phyloP scores from a whole-genome alignment of 1,139 yeast genomes.

The Keqinozyma sinolaborantium region DNA sequence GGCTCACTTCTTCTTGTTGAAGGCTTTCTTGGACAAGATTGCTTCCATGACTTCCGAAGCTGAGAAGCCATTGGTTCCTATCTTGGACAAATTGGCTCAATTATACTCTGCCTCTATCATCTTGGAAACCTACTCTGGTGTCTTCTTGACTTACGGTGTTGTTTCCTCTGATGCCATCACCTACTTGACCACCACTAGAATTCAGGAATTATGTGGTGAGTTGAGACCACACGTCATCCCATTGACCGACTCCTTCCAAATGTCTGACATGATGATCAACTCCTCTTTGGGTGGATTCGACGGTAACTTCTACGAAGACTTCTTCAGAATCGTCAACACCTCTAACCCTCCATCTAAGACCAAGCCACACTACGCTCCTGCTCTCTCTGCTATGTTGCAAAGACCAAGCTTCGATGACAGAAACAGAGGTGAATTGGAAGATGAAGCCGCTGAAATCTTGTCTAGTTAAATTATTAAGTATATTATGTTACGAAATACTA shows the following conservation, averaged over 20 bases:
- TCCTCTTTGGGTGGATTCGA: constrained; percentile 42
- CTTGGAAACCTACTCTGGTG: constrained; percentile 35
- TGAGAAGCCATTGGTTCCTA: constrained; percentile 22
- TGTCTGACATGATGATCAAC: constrained; percentile 41
- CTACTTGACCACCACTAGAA: constrained; percentile 25
- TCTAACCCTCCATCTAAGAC: constrained; percentile 32
- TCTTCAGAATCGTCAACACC: constrained; percentile 34
- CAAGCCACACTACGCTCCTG: constrained; percentile 40
- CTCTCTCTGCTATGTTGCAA: constrained; percentile 33
- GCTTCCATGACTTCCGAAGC: constrained; percentile 18
- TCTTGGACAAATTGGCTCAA: constrained; percentile 24
- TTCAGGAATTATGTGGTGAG: constrained; percentile 33
- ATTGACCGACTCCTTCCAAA: constrained; percentile 48
- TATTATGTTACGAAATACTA: no score
- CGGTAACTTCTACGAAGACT: constrained; percentile 47
- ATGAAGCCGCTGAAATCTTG: constrained; percentile 32
- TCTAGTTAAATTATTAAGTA: constrained; percentile 21
- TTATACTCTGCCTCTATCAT: constrained; percentile 28
- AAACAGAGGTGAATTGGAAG: constrained; percentile 39
- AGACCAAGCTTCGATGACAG: constrained; percentile 36
- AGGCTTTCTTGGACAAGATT: constrained; percentile 27
- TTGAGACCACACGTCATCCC: constrained; percentile 45
- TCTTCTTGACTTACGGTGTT: constrained; percentile 36
- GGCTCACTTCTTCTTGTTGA: constrained; percentile 35
- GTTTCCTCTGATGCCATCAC: constrained; percentile 31